These are phyloP conservation scores for Penicillium nucicola DNA, from an alignment of 495 filamentous ascomycete genomes.

Conservation along the genomic window DNA sequence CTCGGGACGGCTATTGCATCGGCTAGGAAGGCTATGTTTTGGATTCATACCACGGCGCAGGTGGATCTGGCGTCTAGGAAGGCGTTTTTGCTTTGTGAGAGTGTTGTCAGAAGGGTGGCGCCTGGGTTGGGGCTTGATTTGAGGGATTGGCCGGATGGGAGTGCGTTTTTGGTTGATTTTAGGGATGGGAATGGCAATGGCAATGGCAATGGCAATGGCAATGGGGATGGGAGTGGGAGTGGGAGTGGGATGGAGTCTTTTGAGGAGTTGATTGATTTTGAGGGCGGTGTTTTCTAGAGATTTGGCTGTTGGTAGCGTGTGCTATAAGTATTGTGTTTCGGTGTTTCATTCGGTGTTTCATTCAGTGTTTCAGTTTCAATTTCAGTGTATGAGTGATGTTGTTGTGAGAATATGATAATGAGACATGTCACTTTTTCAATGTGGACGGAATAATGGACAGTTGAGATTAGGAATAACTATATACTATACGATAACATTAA, in stretches of 20 bases:
- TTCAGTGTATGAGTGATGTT: background rate
- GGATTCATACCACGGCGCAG: constrained; percentile 45
- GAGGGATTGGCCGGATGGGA: constrained; percentile 23
- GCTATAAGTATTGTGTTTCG: too few relatives aligned
- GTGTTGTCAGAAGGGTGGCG: constrained; percentile 26
- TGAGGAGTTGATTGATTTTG: constrained; percentile 21
- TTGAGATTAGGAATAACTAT: constrained; percentile 5
- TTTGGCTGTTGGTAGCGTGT: too few relatives aligned
- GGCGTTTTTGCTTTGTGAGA: constrained; percentile 45
- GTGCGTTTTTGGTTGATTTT: background rate
- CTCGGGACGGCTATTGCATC: constrained; percentile 31
- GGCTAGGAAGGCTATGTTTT: constrained; percentile 47
- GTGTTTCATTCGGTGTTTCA: too few relatives aligned
- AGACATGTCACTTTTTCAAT: background rate
- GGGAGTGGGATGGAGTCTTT: constrained; percentile 10
- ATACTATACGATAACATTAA: constrained; percentile 7
- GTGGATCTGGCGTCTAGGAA: constrained; percentile 43
- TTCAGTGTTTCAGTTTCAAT: too few relatives aligned
- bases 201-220: background rate
- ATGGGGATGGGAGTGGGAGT: background rate
- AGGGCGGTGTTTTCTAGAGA: background rate
- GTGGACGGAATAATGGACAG: background rate
- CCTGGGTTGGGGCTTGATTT: constrained; percentile 29
- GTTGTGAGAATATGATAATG: background rate
- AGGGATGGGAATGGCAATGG: background rate